Percentiles rank a stretch among this genome's conserved stretches.
Conservation (phyloP, 1,139 yeast species). For the Taphrina confusa region DNA sequence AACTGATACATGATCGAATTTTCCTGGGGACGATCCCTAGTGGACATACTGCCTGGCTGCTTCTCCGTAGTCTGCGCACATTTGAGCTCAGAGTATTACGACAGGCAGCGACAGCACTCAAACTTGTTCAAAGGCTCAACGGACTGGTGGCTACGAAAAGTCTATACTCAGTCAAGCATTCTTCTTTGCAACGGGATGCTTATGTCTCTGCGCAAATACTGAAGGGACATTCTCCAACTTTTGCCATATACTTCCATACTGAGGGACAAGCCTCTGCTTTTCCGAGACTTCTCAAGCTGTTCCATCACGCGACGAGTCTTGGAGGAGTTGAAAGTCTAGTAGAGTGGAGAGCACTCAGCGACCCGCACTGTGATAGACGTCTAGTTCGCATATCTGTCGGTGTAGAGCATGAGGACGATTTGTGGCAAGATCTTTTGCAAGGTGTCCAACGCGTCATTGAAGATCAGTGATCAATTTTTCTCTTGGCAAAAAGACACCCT, state of each 20-base stretch:
- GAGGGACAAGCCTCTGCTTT: constrained; percentile 61
- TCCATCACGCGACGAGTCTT: constrained; percentile 84
- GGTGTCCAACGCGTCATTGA: too few species aligned
- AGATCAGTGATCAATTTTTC: too few species aligned
- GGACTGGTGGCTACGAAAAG: constrained; percentile 45
- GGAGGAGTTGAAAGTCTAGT: constrained; percentile 87
- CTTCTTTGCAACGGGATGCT: constrained; percentile 47
- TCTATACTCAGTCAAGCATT: constrained; percentile 2
- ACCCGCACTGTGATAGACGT: constrained; percentile 90
- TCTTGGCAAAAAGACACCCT: too few species aligned
- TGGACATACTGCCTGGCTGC: constrained; percentile 70
- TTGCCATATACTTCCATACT: constrained; percentile 59
- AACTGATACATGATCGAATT: constrained; percentile 62
- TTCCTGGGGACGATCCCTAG: constrained; percentile 76
- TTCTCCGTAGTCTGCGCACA: constrained; percentile 78
- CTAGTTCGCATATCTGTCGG: constrained; percentile 82
- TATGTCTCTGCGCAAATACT: constrained; percentile 67
- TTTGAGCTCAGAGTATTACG: constrained; percentile 65
- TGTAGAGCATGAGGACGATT: constrained; percentile 79
- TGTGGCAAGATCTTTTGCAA: constrained; percentile 71
- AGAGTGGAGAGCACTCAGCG: constrained; percentile 82
- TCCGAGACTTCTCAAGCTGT: constrained; percentile 68
- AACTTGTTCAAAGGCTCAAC: constrained; percentile 52
- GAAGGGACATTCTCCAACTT: constrained; percentile 69
- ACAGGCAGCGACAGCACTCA: constrained; percentile 67